These are phyloP conservation scores for Phytophthora sojae DNA, from an alignment of 352 stramenopile species.

Conservation along the genomic window DNA sequence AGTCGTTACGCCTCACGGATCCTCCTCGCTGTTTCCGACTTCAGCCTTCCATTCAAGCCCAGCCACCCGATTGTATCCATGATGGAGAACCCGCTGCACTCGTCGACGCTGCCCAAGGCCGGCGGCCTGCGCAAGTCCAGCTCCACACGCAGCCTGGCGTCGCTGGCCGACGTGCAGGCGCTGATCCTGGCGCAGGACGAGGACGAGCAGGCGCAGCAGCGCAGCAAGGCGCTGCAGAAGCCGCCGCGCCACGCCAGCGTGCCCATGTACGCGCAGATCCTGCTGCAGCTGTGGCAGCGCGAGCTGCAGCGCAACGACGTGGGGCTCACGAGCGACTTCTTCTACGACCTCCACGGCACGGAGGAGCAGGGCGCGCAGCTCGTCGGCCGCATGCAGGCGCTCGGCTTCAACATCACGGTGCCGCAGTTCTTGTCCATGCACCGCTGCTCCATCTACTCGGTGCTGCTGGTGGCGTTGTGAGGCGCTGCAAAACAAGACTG, in stretches of 20 bases:
- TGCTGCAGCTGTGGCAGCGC: conserved; percentile 72
- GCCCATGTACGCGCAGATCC: conserved; percentile 71
- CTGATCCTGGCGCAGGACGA: conserved; percentile 56
- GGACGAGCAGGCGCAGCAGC: conserved; percentile 52
- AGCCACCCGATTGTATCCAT: conserved; percentile 1
- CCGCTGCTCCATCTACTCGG: conserved; percentile 78
- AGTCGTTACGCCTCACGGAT: neutral
- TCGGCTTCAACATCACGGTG: conserved; percentile 71
- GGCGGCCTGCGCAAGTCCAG: conserved; percentile 58
- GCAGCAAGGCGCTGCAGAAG: conserved; percentile 56
- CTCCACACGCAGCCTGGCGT: conserved; percentile 60
- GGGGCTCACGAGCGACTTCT: conserved; percentile 69
- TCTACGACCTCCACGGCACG: conserved; percentile 66
- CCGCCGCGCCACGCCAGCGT: conserved; percentile 71
- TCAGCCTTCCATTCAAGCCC: conserved; percentile 1
- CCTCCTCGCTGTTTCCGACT: neutral
- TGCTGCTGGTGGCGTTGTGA: conserved; percentile 70
- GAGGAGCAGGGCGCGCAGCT: conserved; percentile 66
- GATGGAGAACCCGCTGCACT: conserved; percentile 50
- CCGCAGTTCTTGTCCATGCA: conserved; percentile 69
- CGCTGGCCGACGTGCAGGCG: conserved; percentile 44
- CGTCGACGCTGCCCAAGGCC: conserved; percentile 33
- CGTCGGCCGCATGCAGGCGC: conserved; percentile 65
- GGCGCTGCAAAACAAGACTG: neutral
- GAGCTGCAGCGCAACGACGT: conserved; percentile 69